Evolutionary conservation across 1,139 yeast genomes (phyloP).

Genomic region (Magnusiomyces magnusii): DNA sequence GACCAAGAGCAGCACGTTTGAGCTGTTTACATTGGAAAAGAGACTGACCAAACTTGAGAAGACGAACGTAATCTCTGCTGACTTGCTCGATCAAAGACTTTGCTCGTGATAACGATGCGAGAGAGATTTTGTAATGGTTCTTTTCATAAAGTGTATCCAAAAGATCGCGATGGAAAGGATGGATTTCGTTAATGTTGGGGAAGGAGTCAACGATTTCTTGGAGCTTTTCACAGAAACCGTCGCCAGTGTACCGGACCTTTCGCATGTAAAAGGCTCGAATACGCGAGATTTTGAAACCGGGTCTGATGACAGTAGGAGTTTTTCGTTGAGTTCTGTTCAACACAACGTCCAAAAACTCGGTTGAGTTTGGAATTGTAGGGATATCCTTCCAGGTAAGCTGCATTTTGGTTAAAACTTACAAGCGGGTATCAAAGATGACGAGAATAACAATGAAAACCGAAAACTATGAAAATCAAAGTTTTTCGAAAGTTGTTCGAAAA

Average conservation of each 20-base stretch:
- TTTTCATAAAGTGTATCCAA: conserved; percentile 97
- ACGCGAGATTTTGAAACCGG: conserved; percentile 94
- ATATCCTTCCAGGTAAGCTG: conserved; percentile 98
- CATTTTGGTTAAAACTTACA: no score
- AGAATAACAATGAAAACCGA: no score
- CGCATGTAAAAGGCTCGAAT: conserved; percentile 98
- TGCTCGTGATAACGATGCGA: conserved; percentile 91
- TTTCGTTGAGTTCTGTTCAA: conserved; percentile 96
- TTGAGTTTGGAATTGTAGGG: conserved; percentile 86
- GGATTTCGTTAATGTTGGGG: conserved; percentile 96
- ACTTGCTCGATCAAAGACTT: conserved; percentile 93
- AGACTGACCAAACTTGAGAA: conserved; percentile 94
- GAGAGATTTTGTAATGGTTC: conserved; percentile 95
- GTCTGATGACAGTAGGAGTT: conserved; percentile 95
- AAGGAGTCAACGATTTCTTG: conserved; percentile 78
- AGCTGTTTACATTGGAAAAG: conserved; percentile 97
- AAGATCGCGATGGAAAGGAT: conserved; percentile 96
- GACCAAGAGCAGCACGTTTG: conserved; percentile 97
- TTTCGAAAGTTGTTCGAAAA: no score
- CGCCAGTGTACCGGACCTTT: conserved; percentile 92
- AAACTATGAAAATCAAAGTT: no score
- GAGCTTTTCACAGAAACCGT: conserved; percentile 90
- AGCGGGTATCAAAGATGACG: no score
- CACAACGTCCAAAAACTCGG: conserved; percentile 92
- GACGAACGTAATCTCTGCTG: conserved; percentile 86